A percentile compares a stretch with the other conserved stretches of the same genome.
phyloP scores from a whole-genome alignment of 1,284 basidiomycete species.

The Apiotrichum siamense region DNA sequence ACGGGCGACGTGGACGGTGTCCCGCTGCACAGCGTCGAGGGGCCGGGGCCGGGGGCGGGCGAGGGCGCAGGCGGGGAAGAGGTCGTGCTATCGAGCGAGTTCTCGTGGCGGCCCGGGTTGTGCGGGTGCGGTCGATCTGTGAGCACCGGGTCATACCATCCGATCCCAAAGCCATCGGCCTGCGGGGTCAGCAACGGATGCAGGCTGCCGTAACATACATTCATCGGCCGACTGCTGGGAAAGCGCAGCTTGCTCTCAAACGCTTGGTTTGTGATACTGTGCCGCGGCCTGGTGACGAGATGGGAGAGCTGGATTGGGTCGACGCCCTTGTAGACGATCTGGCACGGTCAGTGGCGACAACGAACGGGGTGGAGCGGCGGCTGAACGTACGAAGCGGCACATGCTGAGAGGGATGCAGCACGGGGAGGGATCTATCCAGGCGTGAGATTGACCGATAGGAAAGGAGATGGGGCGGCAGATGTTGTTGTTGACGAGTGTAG shows the following conservation, averaged over 20 bases:
- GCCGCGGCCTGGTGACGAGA: constrained; percentile 82
- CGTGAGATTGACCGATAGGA: too few relatives aligned
- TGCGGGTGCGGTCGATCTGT: background rate
- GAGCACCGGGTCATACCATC: constrained; percentile 53
- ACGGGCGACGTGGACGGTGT: constrained; percentile 4
- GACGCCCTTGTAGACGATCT: constrained; percentile 73
- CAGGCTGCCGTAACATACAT: constrained; percentile 42
- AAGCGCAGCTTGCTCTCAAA: constrained; percentile 83
- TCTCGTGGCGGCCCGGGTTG: background rate
- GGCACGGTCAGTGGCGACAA: background rate
- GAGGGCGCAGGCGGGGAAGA: background rate
- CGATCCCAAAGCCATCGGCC: constrained; percentile 95
- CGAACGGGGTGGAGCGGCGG: background rate
- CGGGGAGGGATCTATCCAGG: background rate
- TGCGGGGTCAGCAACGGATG: constrained; percentile 4
- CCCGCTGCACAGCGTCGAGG: constrained; percentile 10
- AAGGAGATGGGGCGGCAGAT: too few relatives aligned
- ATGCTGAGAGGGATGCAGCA: constrained; percentile 45
- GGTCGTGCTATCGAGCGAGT: background rate
- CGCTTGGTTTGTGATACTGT: constrained; percentile 94
- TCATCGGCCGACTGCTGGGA: constrained; percentile 74
- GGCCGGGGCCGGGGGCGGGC: background rate
- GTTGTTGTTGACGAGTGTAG: too few relatives aligned
- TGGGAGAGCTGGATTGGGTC: constrained; percentile 81
- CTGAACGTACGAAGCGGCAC: constrained; percentile 67